phyloP scores from a whole-genome alignment of 208 protist species.

The Wallacemonas sp. region DNA sequence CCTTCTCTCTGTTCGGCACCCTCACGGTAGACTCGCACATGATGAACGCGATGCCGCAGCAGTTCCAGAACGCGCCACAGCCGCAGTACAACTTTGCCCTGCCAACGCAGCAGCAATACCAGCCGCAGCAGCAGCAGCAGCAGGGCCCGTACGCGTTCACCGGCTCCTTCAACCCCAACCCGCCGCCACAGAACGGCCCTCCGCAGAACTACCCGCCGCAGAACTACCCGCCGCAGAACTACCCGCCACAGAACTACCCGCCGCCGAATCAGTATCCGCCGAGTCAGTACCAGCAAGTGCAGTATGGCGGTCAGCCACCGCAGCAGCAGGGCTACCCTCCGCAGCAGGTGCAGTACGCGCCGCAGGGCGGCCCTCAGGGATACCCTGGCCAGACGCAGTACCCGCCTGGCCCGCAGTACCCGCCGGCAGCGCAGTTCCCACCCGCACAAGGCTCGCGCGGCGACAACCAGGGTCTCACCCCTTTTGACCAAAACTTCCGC shows the following conservation, averaged over 20 bases:
- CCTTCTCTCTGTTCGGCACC: slow-evolving; percentile 87
- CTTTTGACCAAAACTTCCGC: not conserved
- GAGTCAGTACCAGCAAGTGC: slow-evolving; percentile 26
- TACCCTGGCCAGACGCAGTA: slow-evolving; percentile 20
- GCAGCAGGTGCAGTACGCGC: not conserved
- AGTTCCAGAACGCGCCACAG: slow-evolving; percentile 44
- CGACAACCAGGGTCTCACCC: not conserved
- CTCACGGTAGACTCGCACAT: slow-evolving; percentile 62
- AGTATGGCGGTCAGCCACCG: not conserved
- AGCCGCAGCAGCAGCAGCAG: slow-evolving; percentile 20
- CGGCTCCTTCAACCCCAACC: slow-evolving; percentile 1
- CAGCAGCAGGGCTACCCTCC: slow-evolving; percentile 24
- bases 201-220: slow-evolving; percentile 17
- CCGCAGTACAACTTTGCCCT: slow-evolving; percentile 24
- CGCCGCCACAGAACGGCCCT: slow-evolving; percentile 14
- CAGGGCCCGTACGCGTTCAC: slow-evolving; percentile 17
- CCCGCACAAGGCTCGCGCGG: not conserved
- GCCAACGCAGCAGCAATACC: slow-evolving; percentile 8
- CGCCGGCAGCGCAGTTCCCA: not conserved
- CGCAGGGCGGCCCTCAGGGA: slow-evolving; percentile 13
- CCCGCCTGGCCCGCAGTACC: slow-evolving; percentile 19
- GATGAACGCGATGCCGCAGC: slow-evolving; percentile 66
- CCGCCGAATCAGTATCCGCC: slow-evolving; percentile 18
- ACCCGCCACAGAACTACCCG: slow-evolving; percentile 20
- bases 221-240: slow-evolving; percentile 17